Conservation (phyloP, 2,329 filamentous ascomycete species). For the Colletotrichum caudatum region DNA sequence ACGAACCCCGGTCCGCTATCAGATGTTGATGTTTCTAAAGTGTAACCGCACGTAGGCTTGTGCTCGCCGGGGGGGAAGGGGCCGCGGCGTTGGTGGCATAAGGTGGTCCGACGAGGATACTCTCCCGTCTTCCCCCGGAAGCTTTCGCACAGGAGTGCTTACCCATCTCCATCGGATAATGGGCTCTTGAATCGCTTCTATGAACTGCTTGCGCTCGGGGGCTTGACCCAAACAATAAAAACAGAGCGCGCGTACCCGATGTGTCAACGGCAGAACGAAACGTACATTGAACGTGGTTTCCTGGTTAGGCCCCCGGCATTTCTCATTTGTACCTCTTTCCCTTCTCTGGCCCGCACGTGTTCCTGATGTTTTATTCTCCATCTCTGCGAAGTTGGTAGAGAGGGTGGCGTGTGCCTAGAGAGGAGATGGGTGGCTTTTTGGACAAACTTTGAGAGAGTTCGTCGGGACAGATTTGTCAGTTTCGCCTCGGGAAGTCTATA, state of each 20-base stretch:
- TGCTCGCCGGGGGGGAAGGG: not conserved
- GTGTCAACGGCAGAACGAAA: not conserved
- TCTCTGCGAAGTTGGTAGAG: not conserved
- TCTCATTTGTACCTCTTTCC: not conserved
- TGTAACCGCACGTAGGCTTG: not conserved
- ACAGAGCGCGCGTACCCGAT: not conserved
- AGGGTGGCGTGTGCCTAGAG: conserved; percentile 15
- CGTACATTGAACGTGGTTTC: not conserved
- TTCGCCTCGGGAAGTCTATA: conserved; percentile 37
- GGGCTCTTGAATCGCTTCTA: not conserved
- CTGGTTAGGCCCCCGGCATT: not conserved
- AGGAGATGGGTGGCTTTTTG: not conserved
- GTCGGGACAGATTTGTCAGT: conserved; percentile 32
- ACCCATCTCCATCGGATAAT: not conserved
- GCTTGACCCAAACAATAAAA: not conserved
- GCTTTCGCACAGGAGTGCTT: conserved; percentile 10
- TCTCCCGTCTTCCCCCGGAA: not conserved
- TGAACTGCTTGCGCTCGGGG: not conserved
- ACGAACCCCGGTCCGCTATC: not conserved
- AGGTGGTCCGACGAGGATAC: not conserved
- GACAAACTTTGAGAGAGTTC: conserved; percentile 25
- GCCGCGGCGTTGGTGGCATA: not conserved
- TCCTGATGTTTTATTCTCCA: not conserved
- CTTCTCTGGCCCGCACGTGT: not conserved
- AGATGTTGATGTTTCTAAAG: not conserved